Percentiles rank a stretch among this genome's conserved stretches.
phyloP scores from a whole-genome alignment of 441 rosid species.

The Bocquillonia castaneifolia region DNA sequence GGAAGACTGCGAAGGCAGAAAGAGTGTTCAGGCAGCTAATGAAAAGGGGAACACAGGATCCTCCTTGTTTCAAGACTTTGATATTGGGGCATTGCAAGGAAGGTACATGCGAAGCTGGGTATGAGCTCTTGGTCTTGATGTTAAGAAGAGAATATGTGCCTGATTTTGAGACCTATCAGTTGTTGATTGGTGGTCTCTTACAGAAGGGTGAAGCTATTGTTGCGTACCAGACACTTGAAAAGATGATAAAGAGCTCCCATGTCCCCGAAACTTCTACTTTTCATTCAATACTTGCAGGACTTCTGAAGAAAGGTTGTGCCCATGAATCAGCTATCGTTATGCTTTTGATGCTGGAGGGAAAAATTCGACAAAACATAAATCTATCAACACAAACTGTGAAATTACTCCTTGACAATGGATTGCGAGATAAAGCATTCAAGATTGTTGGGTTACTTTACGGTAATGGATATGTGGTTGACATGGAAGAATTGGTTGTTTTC shows the following conservation, averaged over 20 bases:
- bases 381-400: conserved; percentile 53
- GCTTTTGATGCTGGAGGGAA: conserved; percentile 52
- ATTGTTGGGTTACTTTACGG: conserved; percentile 46
- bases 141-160: conserved; percentile 62
- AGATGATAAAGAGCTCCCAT: conserved; percentile 69
- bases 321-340: conserved; percentile 51
- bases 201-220: conserved; percentile 51
- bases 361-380: conserved; percentile 47
- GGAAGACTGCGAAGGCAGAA: conserved; percentile 67
- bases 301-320: conserved; percentile 42
- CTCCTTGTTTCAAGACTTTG: conserved; percentile 57
- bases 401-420: conserved; percentile 41
- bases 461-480: conserved; percentile 50
- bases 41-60: conserved; percentile 81
- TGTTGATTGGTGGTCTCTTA: conserved; percentile 54
- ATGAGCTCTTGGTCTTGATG: conserved; percentile 65
- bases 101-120: conserved; percentile 51
- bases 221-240: conserved; percentile 51
- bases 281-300: conserved; percentile 55
- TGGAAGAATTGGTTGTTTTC: conserved; percentile 48
- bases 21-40: conserved; percentile 67
- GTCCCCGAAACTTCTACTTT: conserved; percentile 51
- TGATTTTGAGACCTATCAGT: conserved; percentile 52
- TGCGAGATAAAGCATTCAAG: conserved; percentile 49
- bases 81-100: conserved; percentile 74